phyloP scores from a whole-genome alignment of 441 rosid genomes.

The Pelargonium fulgidum region DNA sequence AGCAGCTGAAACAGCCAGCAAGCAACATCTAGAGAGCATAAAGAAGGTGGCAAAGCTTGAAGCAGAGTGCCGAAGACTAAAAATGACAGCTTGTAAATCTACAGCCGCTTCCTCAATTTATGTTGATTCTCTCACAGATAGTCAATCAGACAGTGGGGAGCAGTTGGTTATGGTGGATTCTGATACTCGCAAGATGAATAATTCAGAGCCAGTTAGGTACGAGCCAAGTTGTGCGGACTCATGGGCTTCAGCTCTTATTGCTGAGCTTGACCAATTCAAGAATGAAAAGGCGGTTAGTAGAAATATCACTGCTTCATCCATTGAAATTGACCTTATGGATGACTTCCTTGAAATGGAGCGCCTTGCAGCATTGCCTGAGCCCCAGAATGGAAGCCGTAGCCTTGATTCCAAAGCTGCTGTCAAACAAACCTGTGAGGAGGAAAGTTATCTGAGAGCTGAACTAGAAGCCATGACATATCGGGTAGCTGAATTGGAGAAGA shows the following conservation, averaged over 20 bases:
- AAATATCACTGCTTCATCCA: slow-evolving; percentile 39
- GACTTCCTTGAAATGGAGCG: slow-evolving; percentile 96
- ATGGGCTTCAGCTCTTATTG: slow-evolving; percentile 23
- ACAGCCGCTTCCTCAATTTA: slow-evolving; percentile 37
- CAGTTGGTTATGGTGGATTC: slow-evolving; percentile 42
- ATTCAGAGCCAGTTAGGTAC: slow-evolving; percentile 26
- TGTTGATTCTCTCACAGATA: slow-evolving; percentile 51
- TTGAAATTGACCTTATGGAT: slow-evolving; percentile 70
- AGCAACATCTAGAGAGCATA: slow-evolving; percentile 68
- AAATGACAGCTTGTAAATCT: slow-evolving; percentile 45
- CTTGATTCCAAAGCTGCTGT: slow-evolving; percentile 25
- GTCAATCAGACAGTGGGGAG: slow-evolving; percentile 58
- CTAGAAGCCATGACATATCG: slow-evolving; percentile 39
- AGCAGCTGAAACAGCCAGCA: slow-evolving; percentile 88
- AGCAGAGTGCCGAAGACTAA: slow-evolving; percentile 67
- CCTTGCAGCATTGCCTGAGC: slow-evolving; percentile 54
- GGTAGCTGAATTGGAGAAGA: slow-evolving; percentile 52
- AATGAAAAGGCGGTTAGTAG: slow-evolving; percentile 32
- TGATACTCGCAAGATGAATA: slow-evolving; percentile 26
- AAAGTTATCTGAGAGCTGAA: slow-evolving; percentile 36
- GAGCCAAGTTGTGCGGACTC: slow-evolving; percentile 26
- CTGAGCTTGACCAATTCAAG: slow-evolving; percentile 33
- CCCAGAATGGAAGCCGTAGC: slow-evolving; percentile 34
- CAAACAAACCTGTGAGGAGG: slow-evolving; percentile 27
- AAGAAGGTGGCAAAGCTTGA: slow-evolving; percentile 74